Evolutionary conservation across 768 basidiomycete species (phyloP).

Genomic region (Tulasnella sp.): DNA sequence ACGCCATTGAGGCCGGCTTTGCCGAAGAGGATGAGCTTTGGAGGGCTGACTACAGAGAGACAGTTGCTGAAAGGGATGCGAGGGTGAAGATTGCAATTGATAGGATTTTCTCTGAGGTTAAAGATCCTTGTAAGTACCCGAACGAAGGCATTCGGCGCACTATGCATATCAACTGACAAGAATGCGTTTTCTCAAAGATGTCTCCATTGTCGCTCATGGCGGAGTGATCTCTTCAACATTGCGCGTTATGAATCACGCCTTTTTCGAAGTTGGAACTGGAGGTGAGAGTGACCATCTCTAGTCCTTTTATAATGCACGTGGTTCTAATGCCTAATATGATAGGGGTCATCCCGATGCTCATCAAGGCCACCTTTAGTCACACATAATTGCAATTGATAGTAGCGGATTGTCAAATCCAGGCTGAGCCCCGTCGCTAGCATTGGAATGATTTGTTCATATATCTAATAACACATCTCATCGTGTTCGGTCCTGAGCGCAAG

Average conservation of each 20-base stretch:
- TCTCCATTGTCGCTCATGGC: constrained; percentile 57
- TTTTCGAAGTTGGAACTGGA: constrained; percentile 47
- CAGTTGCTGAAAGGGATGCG: constrained; percentile 32
- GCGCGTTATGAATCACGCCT: constrained; percentile 34
- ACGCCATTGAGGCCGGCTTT: constrained; percentile 45
- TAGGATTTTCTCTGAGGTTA: constrained; percentile 35
- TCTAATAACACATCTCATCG: no score
- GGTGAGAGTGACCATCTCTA: constrained; percentile 33
- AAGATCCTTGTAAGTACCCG: constrained; percentile 8
- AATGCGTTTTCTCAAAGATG: constrained; percentile 40
- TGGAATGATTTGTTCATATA: no score
- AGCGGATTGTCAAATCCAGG: no score
- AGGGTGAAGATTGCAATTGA: constrained; percentile 46
- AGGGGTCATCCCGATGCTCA: constrained; percentile 2
- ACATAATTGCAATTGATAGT: no score
- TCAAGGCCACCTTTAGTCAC: constrained; percentile 11
- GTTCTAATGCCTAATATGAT: not conserved
- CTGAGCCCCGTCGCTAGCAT: no score
- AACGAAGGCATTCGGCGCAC: not conserved
- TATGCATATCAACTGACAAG: not conserved
- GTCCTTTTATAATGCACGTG: not conserved
- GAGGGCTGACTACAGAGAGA: constrained; percentile 45
- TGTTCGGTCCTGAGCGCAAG: no score
- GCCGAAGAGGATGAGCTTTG: constrained; percentile 54
- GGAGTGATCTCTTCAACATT: constrained; percentile 51